Conservation (phyloP, 192 early-diverging fungal species). For the Backusella australiensis region DNA sequence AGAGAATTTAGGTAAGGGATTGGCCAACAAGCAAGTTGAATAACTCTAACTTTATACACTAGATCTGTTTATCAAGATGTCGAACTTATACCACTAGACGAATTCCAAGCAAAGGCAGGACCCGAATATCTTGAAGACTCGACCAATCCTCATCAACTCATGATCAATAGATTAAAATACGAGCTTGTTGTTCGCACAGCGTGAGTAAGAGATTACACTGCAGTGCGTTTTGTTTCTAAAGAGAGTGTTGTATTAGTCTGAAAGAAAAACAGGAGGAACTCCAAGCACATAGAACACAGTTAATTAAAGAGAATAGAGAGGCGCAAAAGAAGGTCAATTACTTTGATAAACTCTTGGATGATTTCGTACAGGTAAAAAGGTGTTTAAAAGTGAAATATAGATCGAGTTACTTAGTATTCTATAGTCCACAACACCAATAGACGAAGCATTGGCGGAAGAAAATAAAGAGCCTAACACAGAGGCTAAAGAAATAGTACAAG, state of each 20-base stretch:
- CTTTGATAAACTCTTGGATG: constrained; percentile 27
- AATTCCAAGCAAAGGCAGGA: constrained; percentile 31
- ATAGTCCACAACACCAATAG: constrained; percentile 16
- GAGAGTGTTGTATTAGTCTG: constrained; percentile 8
- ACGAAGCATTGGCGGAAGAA: constrained; percentile 10
- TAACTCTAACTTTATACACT: background rate
- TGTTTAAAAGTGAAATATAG: background rate
- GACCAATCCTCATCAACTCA: constrained; percentile 43
- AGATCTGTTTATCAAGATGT: constrained; percentile 58
- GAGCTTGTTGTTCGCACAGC: constrained; percentile 50
- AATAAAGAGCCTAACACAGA: background rate
- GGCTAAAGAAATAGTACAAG: background rate
- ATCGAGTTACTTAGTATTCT: background rate
- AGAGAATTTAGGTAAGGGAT: constrained; percentile 46
- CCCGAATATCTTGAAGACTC: constrained; percentile 22
- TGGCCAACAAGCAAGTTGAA: background rate
- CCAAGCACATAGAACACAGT: constrained; percentile 2
- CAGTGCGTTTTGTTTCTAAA: background rate
- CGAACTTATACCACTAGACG: constrained; percentile 41
- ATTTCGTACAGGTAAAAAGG: constrained; percentile 24
- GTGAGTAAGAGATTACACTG: constrained; percentile 7
- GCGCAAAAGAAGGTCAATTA: constrained; percentile 26
- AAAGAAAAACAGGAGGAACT: constrained; percentile 25
- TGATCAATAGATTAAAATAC: constrained; percentile 55
- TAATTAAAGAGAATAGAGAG: constrained; percentile 31